A percentile compares a stretch with the other conserved stretches of the same genome.
Evolutionary conservation across 2,329 filamentous ascomycete species (phyloP).

Genomic region (Incumbomyces lentus): DNA sequence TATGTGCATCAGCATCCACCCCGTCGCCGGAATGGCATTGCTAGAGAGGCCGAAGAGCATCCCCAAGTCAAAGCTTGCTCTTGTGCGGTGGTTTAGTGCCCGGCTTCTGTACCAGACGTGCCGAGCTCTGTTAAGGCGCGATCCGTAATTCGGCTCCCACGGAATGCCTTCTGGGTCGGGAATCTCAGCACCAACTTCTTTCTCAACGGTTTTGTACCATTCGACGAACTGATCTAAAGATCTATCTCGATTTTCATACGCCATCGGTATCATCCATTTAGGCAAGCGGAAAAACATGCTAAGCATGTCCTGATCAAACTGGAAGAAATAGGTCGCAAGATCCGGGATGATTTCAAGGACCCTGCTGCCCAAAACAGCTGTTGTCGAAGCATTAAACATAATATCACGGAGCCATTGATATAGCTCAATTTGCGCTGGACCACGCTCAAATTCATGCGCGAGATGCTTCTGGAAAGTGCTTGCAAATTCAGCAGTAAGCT

Average conservation of each 20-base stretch:
- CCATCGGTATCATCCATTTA: conserved; percentile 8
- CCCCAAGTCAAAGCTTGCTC: conserved; percentile 28
- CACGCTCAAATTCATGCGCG: not conserved
- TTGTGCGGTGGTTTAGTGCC: conserved; percentile 13
- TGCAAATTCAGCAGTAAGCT: conserved; percentile 11
- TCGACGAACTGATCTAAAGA: conserved; percentile 4
- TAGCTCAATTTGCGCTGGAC: not conserved
- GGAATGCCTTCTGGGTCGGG: conserved; percentile 6
- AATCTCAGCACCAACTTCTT: conserved; percentile 7
- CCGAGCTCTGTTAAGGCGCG: conserved; percentile 15
- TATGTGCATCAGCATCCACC: conserved; percentile 36
- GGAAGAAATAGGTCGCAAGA: conserved; percentile 31
- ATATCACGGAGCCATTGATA: conserved; percentile 4
- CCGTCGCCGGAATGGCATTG: conserved; percentile 30
- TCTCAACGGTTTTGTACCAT: conserved; percentile 10
- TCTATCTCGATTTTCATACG: conserved; percentile 10
- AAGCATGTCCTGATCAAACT: conserved; percentile 19
- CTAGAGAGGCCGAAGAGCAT: conserved; percentile 27
- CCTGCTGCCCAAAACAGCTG: conserved; percentile 32
- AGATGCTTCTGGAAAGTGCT: conserved; percentile 6
- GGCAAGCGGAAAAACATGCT: conserved; percentile 18
- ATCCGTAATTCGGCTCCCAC: conserved; percentile 19
- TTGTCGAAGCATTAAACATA: conserved; percentile 10
- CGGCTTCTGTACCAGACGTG: conserved; percentile 14
- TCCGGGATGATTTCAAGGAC: conserved; percentile 34